Percentiles rank a stretch among this genome's conserved stretches.
Conservation (phyloP, 2,329 filamentous ascomycete genomes). For the Talaromyces marneffei region DNA sequence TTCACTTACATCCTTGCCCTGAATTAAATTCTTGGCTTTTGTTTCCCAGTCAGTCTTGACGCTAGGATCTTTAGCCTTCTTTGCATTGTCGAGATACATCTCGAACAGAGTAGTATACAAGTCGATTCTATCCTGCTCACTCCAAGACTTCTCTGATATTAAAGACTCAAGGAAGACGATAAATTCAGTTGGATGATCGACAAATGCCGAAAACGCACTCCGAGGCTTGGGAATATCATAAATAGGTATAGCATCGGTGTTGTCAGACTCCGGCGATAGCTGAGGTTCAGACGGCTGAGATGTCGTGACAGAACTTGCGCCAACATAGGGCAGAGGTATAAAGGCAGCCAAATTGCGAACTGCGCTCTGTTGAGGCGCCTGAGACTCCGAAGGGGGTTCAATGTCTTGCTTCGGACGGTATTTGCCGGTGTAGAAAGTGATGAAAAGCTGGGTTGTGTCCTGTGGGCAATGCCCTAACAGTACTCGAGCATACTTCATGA, state of each 20-base stretch:
- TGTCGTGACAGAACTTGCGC: conserved; percentile 48
- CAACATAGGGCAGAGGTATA: conserved; percentile 81
- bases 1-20: conserved; percentile 59
- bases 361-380: conserved; percentile 58
- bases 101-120: conserved; percentile 94
- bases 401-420: conserved; percentile 67
- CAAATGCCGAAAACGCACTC: conserved; percentile 91
- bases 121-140: conserved; percentile 70
- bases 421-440: conserved; percentile 86
- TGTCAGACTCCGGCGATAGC: conserved; percentile 20
- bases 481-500: conserved; percentile 93
- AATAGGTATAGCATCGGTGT: conserved; percentile 42
- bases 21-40: conserved; percentile 84
- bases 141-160: conserved; percentile 64
- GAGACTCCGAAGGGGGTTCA: conserved; percentile 44
- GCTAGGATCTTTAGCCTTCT: conserved; percentile 59
- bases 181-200: conserved; percentile 88
- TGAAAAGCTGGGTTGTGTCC: conserved; percentile 79
- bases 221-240: conserved; percentile 79
- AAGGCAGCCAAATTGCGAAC: conserved; percentile 81
- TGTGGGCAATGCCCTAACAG: conserved; percentile 79
- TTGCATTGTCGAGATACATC: conserved; percentile 92
- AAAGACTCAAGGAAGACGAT: conserved; percentile 89
- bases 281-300: conserved; percentile 24
- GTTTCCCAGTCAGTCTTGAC: conserved; percentile 77